Conservation (phyloP, 441 rosid species). For the Biscutella laevigata region DNA sequence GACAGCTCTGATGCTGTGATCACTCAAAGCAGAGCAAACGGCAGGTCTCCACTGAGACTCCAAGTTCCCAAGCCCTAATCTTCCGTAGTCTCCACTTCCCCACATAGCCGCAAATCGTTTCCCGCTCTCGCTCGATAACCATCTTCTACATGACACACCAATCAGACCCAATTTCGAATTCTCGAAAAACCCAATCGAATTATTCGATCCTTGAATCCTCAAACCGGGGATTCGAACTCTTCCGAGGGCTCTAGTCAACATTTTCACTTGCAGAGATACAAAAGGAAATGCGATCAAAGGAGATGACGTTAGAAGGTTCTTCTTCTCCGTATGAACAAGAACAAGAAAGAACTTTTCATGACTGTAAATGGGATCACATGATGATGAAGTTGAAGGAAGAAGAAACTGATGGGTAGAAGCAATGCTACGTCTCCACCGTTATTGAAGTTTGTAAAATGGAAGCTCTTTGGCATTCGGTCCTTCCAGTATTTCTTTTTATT, state of each 20-base stretch:
- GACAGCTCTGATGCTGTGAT: conserved; percentile 43
- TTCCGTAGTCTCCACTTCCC: conserved; percentile 91
- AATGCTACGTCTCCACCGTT: conserved; percentile 25
- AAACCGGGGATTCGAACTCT: conserved; percentile 10
- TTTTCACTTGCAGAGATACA: not conserved
- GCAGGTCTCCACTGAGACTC: conserved; percentile 64
- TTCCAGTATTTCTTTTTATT: not conserved
- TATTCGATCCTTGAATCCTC: not conserved
- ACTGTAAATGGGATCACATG: conserved; percentile 11
- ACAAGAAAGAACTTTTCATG: not conserved
- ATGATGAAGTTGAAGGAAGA: not conserved
- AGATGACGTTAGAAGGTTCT: not conserved
- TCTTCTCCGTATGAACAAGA: not conserved
- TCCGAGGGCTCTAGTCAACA: conserved; percentile 25
- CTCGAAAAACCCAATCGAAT: not conserved
- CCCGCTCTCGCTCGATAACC: conserved; percentile 25
- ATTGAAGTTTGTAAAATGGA: not conserved
- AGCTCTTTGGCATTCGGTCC: not conserved
- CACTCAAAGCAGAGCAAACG: conserved; percentile 36
- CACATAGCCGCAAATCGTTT: conserved; percentile 65
- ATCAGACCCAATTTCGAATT: conserved; percentile 12
- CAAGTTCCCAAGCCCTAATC: conserved; percentile 66
- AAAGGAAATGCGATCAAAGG: not conserved
- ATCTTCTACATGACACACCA: conserved; percentile 18
- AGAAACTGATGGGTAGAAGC: conserved; percentile 25